Evolutionary conservation across 805 yeast species (phyloP), one percentile per base, ranked within the genome.

Genomic region (Wickerhamiella occidentalis): DNA sequence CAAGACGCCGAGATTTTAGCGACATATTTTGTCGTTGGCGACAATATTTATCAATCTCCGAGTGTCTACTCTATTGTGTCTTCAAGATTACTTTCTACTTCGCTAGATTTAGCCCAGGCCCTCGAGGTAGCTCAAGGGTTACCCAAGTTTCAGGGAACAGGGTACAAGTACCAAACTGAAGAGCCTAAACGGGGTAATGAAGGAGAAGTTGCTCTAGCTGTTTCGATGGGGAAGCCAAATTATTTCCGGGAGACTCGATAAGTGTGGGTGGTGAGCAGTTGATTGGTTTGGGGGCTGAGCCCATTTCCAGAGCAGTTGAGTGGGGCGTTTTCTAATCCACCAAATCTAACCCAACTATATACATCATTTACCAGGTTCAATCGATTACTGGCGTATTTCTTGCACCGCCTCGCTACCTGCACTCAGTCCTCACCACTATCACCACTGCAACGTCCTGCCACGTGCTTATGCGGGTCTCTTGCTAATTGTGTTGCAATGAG

Each of bases 31-130:
- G 81, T 90, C 43, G 78, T 87, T 37, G 95, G 96, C 3, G 94
- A 95, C 17, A 87, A 85, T 60, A 82, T 92, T 1, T 92, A 87
- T 65, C 90, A 85, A 78, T 82, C 96, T 0, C 96, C 96, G 0
- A 68, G 77, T 15, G 72, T 85, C 0, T 78, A 79, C 59, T 79
- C 83, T 35, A 74, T 88, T 2, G 69, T 90, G 6, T 76, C 84
- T 17, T 79, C 88, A 30, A 68, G 96, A 52, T 64, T 86, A 29
- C 65, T 80, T 55, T 72, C 80, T 38, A 69, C 79, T 2, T 65
- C 68, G 6, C 59, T 62, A 45, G 61, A 65, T 51, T 58, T 80
- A 38, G 65, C 71, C 21, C 68, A 73, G 28, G 76, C 82, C 0
- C 58, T 80, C 40, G 62, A 67, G 13, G 63, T 63, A 22, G 64